Evolutionary conservation across 2,329 filamentous ascomycete genomes (phyloP).

Genomic region (Diaporthe capsici): DNA sequence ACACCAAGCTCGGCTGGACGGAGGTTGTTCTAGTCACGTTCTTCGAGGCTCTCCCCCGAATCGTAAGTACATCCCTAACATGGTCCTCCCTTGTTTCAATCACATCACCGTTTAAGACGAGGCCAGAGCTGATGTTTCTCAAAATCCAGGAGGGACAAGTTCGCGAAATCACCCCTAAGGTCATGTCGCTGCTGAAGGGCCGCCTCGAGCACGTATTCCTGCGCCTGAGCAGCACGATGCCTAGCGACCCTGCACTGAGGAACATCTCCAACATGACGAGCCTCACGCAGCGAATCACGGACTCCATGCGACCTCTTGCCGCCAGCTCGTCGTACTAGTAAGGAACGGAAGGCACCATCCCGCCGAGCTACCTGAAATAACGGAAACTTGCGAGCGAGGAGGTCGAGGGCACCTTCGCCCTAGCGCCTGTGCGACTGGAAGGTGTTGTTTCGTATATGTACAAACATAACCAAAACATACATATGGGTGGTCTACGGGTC

Average conservation of each 20-base stretch:
- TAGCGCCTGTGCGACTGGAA: neutral
- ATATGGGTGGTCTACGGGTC: conserved; percentile 23
- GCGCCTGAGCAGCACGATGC: conserved; percentile 63
- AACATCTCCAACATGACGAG: conserved; percentile 61
- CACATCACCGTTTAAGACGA: neutral
- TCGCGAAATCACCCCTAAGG: conserved; percentile 68
- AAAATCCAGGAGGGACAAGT: conserved; percentile 65
- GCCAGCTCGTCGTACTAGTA: conserved; percentile 25
- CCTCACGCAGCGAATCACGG: conserved; percentile 51
- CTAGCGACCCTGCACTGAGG: conserved; percentile 63
- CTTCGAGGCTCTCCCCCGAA: conserved; percentile 60
- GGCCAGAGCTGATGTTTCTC: neutral
- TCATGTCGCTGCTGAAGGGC: conserved; percentile 67
- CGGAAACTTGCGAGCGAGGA: neutral
- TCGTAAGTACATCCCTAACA: conserved; percentile 61
- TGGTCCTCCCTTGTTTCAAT: neutral
- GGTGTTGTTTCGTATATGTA: conserved; percentile 24
- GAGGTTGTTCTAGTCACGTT: conserved; percentile 72
- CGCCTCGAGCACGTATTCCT: conserved; percentile 68
- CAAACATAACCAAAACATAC: conserved; percentile 33
- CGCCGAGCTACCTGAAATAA: neutral
- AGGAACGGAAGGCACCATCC: neutral
- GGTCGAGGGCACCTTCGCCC: neutral
- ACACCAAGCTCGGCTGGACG: conserved; percentile 72
- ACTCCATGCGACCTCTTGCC: conserved; percentile 40